Conservation (phyloP, 768 basidiomycete species). For the Agrocybe praecox region DNA sequence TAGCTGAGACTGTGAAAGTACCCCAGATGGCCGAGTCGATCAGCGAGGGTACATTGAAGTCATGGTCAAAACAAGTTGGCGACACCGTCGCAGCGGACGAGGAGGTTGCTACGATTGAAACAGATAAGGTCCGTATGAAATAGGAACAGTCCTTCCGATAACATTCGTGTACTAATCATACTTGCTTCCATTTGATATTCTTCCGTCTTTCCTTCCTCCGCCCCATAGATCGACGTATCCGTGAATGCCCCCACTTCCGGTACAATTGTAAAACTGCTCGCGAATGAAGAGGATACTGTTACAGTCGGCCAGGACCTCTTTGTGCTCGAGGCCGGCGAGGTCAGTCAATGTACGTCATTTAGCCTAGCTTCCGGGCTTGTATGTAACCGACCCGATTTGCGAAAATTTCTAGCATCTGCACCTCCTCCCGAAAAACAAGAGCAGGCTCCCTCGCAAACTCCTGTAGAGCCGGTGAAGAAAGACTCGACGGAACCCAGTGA, state of each 20-base stretch:
- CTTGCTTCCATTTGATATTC: slow-evolving; percentile 9
- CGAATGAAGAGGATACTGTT: slow-evolving; percentile 92
- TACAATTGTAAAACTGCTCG: slow-evolving; percentile 84
- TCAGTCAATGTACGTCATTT: slow-evolving; percentile 43
- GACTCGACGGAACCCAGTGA: slow-evolving; percentile 48
- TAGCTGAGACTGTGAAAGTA: slow-evolving; percentile 90
- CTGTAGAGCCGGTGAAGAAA: slow-evolving; percentile 18
- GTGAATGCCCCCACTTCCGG: slow-evolving; percentile 93
- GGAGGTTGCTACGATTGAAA: slow-evolving; percentile 97
- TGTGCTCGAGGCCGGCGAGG: slow-evolving; percentile 84
- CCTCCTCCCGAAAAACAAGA: slow-evolving; percentile 36
- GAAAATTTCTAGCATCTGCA: slow-evolving; percentile 19
- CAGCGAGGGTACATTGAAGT: slow-evolving; percentile 94
- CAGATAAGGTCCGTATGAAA: slow-evolving; percentile 78
- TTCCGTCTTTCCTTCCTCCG: slow-evolving; percentile 2
- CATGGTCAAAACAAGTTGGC: slow-evolving; percentile 92
- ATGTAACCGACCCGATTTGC: not conserved
- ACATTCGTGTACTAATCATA: slow-evolving; percentile 1
- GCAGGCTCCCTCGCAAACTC: slow-evolving; percentile 21
- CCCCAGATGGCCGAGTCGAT: slow-evolving; percentile 99
- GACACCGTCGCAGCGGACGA: slow-evolving; percentile 91
- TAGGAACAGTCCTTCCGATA: slow-evolving; percentile 10
- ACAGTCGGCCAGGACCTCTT: slow-evolving; percentile 94
- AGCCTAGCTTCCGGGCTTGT: not conserved
- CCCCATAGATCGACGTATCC: slow-evolving; percentile 86